These are phyloP conservation scores for Suhomyces canberraensis DNA, from an alignment of 805 yeast genomes.

Conservation along the genomic window DNA sequence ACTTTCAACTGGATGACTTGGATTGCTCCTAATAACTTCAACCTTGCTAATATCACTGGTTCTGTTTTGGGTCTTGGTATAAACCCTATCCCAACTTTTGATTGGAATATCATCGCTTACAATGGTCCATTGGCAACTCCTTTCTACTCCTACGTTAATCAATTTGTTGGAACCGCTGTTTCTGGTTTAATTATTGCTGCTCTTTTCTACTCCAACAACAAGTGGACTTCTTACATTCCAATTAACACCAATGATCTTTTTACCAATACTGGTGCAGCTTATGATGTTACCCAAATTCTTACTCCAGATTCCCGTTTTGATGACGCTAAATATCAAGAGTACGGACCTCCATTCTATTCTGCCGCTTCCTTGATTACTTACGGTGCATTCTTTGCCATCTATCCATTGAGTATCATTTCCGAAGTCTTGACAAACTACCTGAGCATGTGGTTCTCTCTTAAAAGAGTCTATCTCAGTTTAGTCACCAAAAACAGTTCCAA, in stretches of 20 bases:
- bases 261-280: slow-evolving; percentile 8
- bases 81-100: slow-evolving; percentile 6
- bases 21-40: slow-evolving; percentile 52
- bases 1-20: slow-evolving; percentile 56
- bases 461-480: slow-evolving; percentile 11
- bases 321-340: slow-evolving; percentile 15
- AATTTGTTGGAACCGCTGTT: slow-evolving; percentile 16
- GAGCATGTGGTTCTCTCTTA: slow-evolving; percentile 11
- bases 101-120: slow-evolving; percentile 1
- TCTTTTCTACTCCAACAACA: slow-evolving; percentile 18
- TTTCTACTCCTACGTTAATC: slow-evolving; percentile 3
- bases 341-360: slow-evolving; percentile 28
- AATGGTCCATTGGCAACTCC: slow-evolving; percentile 1
- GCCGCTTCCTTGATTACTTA: slow-evolving; percentile 26
- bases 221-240: slow-evolving; percentile 26
- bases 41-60: slow-evolving; percentile 51
- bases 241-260: slow-evolving; percentile 7
- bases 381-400: slow-evolving; percentile 25
- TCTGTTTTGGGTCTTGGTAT: slow-evolving; percentile 21
- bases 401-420: slow-evolving; percentile 23
- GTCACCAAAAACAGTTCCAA: slow-evolving; percentile 20
- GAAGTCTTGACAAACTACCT: slow-evolving; percentile 12
- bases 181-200: slow-evolving; percentile 19
- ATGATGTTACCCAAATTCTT: slow-evolving; percentile 2
- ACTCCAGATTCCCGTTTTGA: slow-evolving; percentile 11